Base-by-base conservation (phyloP, 176 grass and related monocot species). In the Oryza longistaminata region DNA sequence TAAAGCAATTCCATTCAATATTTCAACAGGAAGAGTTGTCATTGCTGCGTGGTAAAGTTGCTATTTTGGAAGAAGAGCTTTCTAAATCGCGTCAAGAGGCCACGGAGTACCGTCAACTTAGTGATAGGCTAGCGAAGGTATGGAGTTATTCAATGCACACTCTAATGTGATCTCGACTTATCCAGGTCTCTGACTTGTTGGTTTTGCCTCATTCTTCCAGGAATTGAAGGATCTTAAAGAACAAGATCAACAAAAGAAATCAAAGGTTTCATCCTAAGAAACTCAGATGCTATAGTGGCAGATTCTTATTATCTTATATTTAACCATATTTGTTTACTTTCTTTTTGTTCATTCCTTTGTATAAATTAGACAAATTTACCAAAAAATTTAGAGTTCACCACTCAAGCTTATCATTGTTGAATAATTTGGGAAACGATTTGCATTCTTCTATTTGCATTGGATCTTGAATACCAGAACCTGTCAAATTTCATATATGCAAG, bases 151-250 rank as follows among this genome's bases (percentile, higher is more conserved):
- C 71, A 68, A 43, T 90, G 33, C 17, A 35, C 50, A 3, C 31
- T 62, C 68, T 81, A 16, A 67, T 82, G 88, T 79, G 31, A 83
- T 71, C 21, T 73, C 37, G 50, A 53, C 60, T 85, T 55, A 58
- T 43, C 72, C 68, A 72, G 31, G 64, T 76, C n/a, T 74, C 66
- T 85, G 82, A 92, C 66, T 45, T 86, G 45, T 75, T 88, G 80
- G 7, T 22, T 71, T 86, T 81, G 24, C 58, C 68, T 85, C 81
- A 81, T 64, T 76, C 83, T 92, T 21, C 64, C 74, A 99, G 97
- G 97, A 96, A 90, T 75, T 94, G 86, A 96, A 94, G 92, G 93
- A 96, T 68, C 62, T 91, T 73, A 99, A 96, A 92, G 97, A 99
- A 45, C 90, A 89, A 74, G 90, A 94, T 68, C 97, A 96, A 70